A percentile compares a stretch with the other conserved stretches of the same genome.
These are phyloP conservation scores for Capsella rubella DNA, from an alignment of 441 rosid genomes.

Conservation along the genomic window DNA sequence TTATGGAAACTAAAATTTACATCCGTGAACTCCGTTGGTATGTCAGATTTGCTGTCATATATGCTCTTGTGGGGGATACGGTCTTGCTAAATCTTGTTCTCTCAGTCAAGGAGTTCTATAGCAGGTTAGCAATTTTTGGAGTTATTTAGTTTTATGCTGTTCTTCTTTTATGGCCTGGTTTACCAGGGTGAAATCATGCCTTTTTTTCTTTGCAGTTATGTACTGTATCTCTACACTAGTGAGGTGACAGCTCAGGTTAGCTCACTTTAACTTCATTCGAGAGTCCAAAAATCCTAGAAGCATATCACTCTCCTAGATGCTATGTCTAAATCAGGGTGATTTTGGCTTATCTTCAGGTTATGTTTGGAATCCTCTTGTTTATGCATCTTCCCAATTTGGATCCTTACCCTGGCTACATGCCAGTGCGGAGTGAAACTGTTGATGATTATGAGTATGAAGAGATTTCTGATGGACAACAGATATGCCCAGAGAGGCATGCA, in stretches of 20 bases:
- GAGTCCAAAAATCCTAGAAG: constrained; percentile 13
- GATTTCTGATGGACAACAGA: constrained; percentile 79
- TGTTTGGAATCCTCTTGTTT: constrained; percentile 84
- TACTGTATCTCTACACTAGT: constrained; percentile 73
- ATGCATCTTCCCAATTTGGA: constrained; percentile 84
- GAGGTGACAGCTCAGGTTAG: constrained; percentile 88
- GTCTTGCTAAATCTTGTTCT: constrained; percentile 86
- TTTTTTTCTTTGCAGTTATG: constrained; percentile 65
- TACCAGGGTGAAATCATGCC: constrained; percentile 39
- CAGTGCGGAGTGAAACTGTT: constrained; percentile 55
- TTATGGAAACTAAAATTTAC: constrained; percentile 81
- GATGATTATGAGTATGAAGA: constrained; percentile 87
- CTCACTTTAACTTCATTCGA: constrained; percentile 38
- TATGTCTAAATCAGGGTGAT: constrained; percentile 25
- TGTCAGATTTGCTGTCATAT: constrained; percentile 86
- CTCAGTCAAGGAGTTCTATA: constrained; percentile 66
- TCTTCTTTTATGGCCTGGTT: constrained; percentile 25
- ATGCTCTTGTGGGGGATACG: constrained; percentile 82
- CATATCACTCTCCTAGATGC: background rate
- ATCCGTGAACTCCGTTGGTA: constrained; percentile 90
- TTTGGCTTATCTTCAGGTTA: constrained; percentile 55
- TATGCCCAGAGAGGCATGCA: constrained; percentile 87
- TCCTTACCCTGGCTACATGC: constrained; percentile 90
- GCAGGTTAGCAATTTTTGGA: constrained; percentile 53
- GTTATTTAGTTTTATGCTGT: constrained; percentile 18